Conservation (phyloP, 345 rosid genomes). For the Eutrema japonicum region DNA sequence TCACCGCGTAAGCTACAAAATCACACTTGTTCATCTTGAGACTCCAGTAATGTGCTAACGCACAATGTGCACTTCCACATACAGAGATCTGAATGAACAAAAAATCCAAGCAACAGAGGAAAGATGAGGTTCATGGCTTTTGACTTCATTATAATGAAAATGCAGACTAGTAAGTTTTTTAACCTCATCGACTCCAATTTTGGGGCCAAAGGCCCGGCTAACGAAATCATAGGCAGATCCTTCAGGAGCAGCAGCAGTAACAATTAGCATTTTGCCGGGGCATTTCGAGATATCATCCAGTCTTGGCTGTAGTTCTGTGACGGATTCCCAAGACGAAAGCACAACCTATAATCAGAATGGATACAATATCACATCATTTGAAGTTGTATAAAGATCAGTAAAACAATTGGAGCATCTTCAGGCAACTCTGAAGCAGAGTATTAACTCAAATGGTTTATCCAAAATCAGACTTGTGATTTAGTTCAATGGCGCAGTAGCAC, state of each 20-base stretch:
- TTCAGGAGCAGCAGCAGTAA: constrained; percentile 58
- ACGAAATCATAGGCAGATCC: constrained; percentile 42
- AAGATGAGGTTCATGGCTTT: background rate
- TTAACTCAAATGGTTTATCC: too few species aligned
- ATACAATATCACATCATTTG: background rate
- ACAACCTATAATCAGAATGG: constrained; percentile 39
- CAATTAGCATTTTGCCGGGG: constrained; percentile 57
- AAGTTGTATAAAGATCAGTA: background rate
- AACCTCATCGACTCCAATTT: constrained; percentile 18
- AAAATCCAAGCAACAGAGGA: background rate
- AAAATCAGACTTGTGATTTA: too few species aligned
- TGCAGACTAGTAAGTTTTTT: background rate
- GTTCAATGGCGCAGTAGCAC: too few species aligned
- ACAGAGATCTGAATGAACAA: constrained; percentile 56
- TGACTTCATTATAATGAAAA: background rate
- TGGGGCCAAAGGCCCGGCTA: constrained; percentile 42
- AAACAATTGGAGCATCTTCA: background rate
- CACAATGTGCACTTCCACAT: constrained; percentile 63
- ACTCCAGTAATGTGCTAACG: constrained; percentile 64
- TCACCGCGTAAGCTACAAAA: constrained; percentile 50
- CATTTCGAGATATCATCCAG: constrained; percentile 53
- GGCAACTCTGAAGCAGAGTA: too few species aligned
- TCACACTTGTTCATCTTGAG: constrained; percentile 59
- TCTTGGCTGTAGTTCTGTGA: constrained; percentile 54
- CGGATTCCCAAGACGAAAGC: constrained; percentile 62